phyloP scores from a whole-genome alignment of 2,329 filamentous ascomycete genomes.

The Aspergillus pseudoviridinutans region DNA sequence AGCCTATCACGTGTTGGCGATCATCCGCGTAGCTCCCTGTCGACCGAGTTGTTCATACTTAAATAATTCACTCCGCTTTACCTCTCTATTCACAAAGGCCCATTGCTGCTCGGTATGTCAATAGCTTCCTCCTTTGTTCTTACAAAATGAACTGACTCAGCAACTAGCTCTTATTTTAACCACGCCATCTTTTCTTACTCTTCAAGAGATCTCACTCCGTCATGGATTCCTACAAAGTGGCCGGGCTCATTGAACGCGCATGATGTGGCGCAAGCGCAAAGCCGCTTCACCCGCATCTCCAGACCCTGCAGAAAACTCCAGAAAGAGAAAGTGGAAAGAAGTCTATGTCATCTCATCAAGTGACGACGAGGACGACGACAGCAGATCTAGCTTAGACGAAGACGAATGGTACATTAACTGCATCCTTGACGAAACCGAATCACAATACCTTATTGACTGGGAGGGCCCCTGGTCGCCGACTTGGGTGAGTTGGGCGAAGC shows the following conservation, averaged over 20 bases:
- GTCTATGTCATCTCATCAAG: constrained; percentile 9
- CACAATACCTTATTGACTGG: constrained; percentile 39
- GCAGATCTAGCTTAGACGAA: constrained; percentile 17
- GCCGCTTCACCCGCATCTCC: constrained; percentile 13
- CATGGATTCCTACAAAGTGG: constrained; percentile 16
- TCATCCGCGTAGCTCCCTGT: constrained; percentile 22
- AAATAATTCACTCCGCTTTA: background rate
- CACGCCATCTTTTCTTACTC: background rate
- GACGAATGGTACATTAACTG: constrained; percentile 34
- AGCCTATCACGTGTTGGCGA: constrained; percentile 29
- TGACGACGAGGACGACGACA: constrained; percentile 10
- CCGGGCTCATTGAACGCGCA: constrained; percentile 18
- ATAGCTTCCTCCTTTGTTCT: background rate
- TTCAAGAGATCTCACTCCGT: background rate
- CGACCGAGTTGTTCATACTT: constrained; percentile 10
- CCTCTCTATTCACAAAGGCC: background rate
- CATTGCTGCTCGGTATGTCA: background rate
- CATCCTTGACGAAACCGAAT: constrained; percentile 33
- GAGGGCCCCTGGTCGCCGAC: constrained; percentile 33
- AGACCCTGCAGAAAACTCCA: constrained; percentile 5
- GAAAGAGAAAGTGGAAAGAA: constrained; percentile 7
- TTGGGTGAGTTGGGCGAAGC: constrained; percentile 30
- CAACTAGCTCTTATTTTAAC: background rate
- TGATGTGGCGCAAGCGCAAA: constrained; percentile 24
- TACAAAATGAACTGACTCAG: background rate